Percentiles rank a stretch among this genome's conserved stretches.
These are phyloP conservation scores for Microcos paniculata DNA, from an alignment of 345 rosid species.

Conservation along the genomic window DNA sequence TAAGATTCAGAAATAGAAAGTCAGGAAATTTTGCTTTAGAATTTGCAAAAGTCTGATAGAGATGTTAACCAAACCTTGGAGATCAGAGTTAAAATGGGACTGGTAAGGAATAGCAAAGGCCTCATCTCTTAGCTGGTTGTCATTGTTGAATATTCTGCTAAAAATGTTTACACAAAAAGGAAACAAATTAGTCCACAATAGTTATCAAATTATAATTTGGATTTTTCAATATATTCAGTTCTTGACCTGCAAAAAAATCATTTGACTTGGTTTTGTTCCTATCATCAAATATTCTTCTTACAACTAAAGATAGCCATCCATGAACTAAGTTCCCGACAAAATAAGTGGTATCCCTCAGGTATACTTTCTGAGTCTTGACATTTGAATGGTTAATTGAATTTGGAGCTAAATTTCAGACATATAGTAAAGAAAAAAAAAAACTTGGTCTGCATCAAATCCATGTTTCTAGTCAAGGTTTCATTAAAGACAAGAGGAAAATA, in stretches of 20 bases:
- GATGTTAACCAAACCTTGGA: conserved; percentile 35
- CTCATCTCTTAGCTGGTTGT: conserved; percentile 28
- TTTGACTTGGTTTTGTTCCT: background rate
- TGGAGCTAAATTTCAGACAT: background rate
- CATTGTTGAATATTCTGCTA: conserved; percentile 23
- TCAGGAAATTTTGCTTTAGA: background rate
- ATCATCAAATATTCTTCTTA: background rate
- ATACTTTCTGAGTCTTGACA: background rate
- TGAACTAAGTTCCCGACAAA: conserved; percentile 11
- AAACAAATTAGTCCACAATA: background rate
- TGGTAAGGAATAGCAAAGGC: conserved; percentile 29
- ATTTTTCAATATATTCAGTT: background rate
- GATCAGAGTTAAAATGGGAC: conserved; percentile 20
- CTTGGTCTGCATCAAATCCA: background rate
- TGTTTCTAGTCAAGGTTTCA: background rate
- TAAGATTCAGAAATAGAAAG: background rate
- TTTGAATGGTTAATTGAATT: conserved; percentile 12
- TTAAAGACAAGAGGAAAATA: background rate
- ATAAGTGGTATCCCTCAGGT: background rate
- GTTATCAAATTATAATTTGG: background rate
- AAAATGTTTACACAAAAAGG: background rate
- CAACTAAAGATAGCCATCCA: background rate
- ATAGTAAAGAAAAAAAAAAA: background rate
- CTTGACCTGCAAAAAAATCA: background rate
- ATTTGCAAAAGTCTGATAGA: background rate